Evolutionary conservation across 2,329 filamentous ascomycete genomes (phyloP), one percentile per base, ranked within the genome.

Genomic region (Dactylellina haptotyla): DNA sequence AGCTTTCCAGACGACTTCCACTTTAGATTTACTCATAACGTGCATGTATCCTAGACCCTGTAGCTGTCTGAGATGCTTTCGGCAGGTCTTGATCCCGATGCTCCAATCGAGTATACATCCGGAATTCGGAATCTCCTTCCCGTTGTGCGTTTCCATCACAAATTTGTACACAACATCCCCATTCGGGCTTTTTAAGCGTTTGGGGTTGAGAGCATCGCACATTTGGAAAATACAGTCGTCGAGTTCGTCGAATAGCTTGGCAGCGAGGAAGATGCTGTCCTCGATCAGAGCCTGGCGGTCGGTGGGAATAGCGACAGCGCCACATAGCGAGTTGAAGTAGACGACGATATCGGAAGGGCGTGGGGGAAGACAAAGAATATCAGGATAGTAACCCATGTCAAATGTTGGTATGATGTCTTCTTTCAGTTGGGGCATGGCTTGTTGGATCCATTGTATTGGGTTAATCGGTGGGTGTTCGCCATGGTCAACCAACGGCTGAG

Each of bases 211-310:
- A 5, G 54, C 45, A 3, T 73, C 69, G 41, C 46, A 65, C 69
- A 73, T 73, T 23, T 73, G 37, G 12, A 73, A 73, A 12, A 73
- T 56, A 4, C 4, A 30, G 8, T 73, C 61, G 28, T 73, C 69
- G 3, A 73, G 59, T 8, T 4, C n/a, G 25, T 64, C 39, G 16
- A 56, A 48, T 16, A 18, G 26, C 4, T 30, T 4, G 2, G 20
- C 30, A 0, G 59, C 57, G 2, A 30, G 37, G 10, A 20, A 4
- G 3, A 53, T 16, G n/a, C 43, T 66, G 12, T 66, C 61, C 12
- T 48, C 34, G 14, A 73, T 61, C 59, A 45, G 50, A 16, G 4
- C 1, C 20, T 39, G 54, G 10, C 59, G 45, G 3, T 14, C 9
- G 4, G n/a, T 2, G 2, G 69, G 48, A 2, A 73, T 16, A 12